Conservation (phyloP, 2,329 filamentous ascomycete genomes). For the Raffaelea ambrosiae region DNA sequence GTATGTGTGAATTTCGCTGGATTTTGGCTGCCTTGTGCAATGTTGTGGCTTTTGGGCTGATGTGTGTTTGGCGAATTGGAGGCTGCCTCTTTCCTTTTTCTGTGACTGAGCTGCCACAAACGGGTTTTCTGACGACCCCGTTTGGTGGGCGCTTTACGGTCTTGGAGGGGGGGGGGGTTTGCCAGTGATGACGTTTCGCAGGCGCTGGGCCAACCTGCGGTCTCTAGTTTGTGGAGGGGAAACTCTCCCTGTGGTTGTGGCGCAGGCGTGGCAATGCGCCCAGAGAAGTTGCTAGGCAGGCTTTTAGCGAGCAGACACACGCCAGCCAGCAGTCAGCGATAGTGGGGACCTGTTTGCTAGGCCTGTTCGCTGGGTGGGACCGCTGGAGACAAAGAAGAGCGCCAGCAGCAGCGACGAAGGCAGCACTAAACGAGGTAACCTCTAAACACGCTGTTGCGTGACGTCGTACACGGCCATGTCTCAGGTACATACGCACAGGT, state of each 20-base stretch:
- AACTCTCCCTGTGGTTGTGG: background rate
- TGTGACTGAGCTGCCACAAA: background rate
- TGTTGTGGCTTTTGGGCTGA: too few species aligned
- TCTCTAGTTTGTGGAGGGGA: background rate
- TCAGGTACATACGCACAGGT: too few species aligned
- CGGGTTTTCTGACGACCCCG: background rate
- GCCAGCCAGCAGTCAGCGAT: background rate
- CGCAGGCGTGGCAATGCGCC: slow-evolving; percentile 3
- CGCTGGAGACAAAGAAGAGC: background rate
- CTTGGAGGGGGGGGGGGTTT: background rate
- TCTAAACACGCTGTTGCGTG: too few species aligned
- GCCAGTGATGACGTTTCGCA: slow-evolving; percentile 1
- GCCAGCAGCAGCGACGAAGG: too few species aligned
- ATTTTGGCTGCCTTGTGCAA: background rate
- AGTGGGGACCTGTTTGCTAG: background rate
- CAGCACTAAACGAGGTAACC: too few species aligned
- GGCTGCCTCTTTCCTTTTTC: background rate
- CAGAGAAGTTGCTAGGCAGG: too few species aligned
- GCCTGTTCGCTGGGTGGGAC: background rate
- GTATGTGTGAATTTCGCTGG: background rate
- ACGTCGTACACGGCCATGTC: too few species aligned
- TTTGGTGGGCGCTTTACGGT: background rate
- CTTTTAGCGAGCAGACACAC: background rate
- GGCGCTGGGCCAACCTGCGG: background rate
- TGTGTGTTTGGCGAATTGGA: background rate